Conservation (phyloP, 2,329 filamentous ascomycete genomes). For the Ascochyta koolunga region DNA sequence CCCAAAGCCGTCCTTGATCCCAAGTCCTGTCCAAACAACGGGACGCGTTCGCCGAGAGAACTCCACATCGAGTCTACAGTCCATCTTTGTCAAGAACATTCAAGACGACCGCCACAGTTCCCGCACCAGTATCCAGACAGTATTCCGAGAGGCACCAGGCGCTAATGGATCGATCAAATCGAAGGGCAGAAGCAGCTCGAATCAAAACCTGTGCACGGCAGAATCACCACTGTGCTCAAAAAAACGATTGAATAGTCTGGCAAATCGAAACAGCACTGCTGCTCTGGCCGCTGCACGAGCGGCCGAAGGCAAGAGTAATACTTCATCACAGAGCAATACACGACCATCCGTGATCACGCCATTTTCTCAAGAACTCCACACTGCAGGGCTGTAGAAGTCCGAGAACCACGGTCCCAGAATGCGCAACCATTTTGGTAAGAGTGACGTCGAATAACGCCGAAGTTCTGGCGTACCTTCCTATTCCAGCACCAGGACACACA, state of each 20-base stretch:
- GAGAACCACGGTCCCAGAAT: conserved; percentile 8
- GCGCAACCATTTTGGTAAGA: neutral
- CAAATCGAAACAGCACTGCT: conserved; percentile 26
- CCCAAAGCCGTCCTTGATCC: conserved; percentile 48
- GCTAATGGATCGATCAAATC: conserved; percentile 16
- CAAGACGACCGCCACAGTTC: conserved; percentile 37
- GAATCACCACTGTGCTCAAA: conserved; percentile 18
- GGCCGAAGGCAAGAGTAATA: conserved; percentile 16
- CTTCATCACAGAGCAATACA: conserved; percentile 5
- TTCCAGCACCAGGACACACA: neutral
- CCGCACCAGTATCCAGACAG: conserved; percentile 37
- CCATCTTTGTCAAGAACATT: conserved; percentile 24
- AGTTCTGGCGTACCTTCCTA: conserved; percentile 2
- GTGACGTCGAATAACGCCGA: conserved; percentile 1
- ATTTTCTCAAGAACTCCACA: conserved; percentile 2
- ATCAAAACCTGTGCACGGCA: conserved; percentile 13
- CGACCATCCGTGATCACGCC: conserved; percentile 6
- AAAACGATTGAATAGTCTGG: conserved; percentile 26
- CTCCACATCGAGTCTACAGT: conserved; percentile 48
- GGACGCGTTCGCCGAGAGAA: conserved; percentile 47
- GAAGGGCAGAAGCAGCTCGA: conserved; percentile 30
- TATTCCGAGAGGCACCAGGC: conserved; percentile 28
- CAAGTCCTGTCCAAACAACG: conserved; percentile 49
- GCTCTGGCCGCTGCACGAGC: conserved; percentile 28
- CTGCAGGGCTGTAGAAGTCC: neutral